phyloP scores from a whole-genome alignment of 345 rosid genomes.

The Ceriops tagal region DNA sequence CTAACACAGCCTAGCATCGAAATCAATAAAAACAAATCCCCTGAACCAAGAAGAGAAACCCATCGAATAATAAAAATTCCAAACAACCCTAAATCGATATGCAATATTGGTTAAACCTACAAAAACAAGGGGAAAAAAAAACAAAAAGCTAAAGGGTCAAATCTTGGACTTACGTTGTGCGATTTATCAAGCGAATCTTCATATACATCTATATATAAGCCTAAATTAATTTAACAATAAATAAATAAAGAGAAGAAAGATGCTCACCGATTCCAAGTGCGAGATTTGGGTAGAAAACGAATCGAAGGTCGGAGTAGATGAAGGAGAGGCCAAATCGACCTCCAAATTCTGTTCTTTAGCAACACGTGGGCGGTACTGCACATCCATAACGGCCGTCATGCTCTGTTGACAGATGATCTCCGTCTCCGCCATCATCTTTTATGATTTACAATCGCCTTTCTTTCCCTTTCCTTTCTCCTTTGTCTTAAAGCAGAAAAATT shows the following conservation, averaged over 20 bases:
- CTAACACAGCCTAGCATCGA: too few species aligned
- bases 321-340: slow-evolving; percentile 30
- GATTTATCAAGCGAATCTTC: neutral
- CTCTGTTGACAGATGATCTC: slow-evolving; percentile 30
- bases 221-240: neutral
- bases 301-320: slow-evolving; percentile 30
- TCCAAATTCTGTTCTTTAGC: slow-evolving; percentile 23
- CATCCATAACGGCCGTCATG: slow-evolving; percentile 25
- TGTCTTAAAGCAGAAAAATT: neutral
- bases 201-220: neutral
- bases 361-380: slow-evolving; percentile 27
- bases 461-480: neutral
- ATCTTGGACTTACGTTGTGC: neutral
- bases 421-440: slow-evolving; percentile 34
- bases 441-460: too few species aligned
- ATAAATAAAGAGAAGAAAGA: neutral
- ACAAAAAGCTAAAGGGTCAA: too few species aligned
- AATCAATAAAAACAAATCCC: neutral
- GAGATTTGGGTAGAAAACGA: slow-evolving; percentile 40
- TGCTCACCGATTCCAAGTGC: slow-evolving; percentile 44
- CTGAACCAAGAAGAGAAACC: neutral
- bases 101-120: neutral
- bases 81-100: too few species aligned
- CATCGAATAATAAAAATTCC: neutral
- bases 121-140: neutral